These are phyloP conservation scores for Fusarium secorum DNA, from an alignment of 2,329 filamentous ascomycete genomes.

Conservation along the genomic window DNA sequence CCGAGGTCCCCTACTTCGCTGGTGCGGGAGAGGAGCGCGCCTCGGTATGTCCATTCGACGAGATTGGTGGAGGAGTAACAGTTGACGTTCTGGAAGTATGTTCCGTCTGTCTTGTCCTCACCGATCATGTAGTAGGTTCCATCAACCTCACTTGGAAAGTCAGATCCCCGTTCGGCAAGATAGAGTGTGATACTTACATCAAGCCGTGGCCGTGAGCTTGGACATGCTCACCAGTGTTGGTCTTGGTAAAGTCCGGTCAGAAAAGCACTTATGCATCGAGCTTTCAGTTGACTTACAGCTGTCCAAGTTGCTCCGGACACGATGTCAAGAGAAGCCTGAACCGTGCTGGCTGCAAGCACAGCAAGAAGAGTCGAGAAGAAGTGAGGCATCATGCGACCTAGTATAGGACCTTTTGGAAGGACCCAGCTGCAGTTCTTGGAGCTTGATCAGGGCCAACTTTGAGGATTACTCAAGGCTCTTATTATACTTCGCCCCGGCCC, in stretches of 20 bases:
- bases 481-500: background rate
- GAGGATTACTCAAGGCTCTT: background rate
- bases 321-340: slow-evolving; percentile 44
- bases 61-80: slow-evolving; percentile 71
- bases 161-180: rapidly evolving
- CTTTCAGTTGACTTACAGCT: slow-evolving; percentile 41
- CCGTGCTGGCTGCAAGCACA: slow-evolving; percentile 2
- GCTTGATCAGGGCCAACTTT: background rate
- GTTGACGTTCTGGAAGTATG: slow-evolving; percentile 69
- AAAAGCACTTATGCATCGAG: rapidly evolving
- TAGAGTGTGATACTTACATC: slow-evolving; percentile 49
- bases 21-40: slow-evolving; percentile 64
- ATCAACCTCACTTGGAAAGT: slow-evolving; percentile 47
- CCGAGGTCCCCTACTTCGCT: slow-evolving; percentile 60
- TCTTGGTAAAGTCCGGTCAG: slow-evolving; percentile 28
- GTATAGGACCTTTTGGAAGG: background rate
- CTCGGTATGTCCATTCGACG: slow-evolving; percentile 69
- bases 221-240: slow-evolving; percentile 61
- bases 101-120: slow-evolving; percentile 72
- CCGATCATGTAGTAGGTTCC: slow-evolving; percentile 72
- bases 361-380: slow-evolving; percentile 4
- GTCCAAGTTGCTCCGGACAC: slow-evolving; percentile 58
- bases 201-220: slow-evolving; percentile 73
- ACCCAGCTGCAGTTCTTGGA: background rate
- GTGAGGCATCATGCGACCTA: background rate